phyloP scores from a whole-genome alignment of 1,139 yeast species.

The Lipomyces yarrowii region DNA sequence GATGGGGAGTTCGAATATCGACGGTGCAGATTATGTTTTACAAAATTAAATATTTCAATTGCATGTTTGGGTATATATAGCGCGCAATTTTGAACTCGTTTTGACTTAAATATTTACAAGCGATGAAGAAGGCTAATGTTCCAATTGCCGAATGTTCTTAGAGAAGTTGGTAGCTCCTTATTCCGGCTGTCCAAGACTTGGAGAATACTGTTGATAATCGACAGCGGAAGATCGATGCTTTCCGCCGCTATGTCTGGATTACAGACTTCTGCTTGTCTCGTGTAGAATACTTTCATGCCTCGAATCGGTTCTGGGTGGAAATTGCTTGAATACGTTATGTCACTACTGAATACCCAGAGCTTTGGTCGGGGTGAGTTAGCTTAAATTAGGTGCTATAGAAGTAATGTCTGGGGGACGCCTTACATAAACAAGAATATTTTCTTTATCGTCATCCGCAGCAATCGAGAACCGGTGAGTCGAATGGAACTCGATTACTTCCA shows the following conservation, averaged over 20 bases:
- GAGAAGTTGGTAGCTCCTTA: slow-evolving; percentile 14
- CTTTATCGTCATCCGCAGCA: slow-evolving; percentile 6
- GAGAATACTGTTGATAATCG: slow-evolving; percentile 1
- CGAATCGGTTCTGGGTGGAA: background rate
- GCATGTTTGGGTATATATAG: background rate
- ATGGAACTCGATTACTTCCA: slow-evolving; percentile 24
- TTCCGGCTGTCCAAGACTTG: slow-evolving; percentile 7
- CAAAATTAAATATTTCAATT: background rate
- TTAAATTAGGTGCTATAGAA: background rate
- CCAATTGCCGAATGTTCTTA: slow-evolving; percentile 15
- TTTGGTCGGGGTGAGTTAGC: background rate
- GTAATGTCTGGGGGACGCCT: background rate
- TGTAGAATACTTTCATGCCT: slow-evolving; percentile 2
- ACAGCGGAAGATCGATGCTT: slow-evolving; percentile 16
- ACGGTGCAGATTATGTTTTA: background rate
- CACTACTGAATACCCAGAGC: slow-evolving; percentile 31
- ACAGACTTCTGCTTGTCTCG: background rate
- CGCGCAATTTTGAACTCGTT: too few relatives aligned
- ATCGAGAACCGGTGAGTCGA: slow-evolving; percentile 24
- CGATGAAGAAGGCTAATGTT: slow-evolving; percentile 24
- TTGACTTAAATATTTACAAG: slow-evolving; percentile 6
- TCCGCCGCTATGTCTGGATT: slow-evolving; percentile 5
- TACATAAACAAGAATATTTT: background rate
- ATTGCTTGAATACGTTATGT: slow-evolving; percentile 18
- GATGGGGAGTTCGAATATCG: too few relatives aligned